These are phyloP conservation scores for Spizellomyces sp. DNA, from an alignment of 192 early-diverging fungal genomes.

Conservation along the genomic window DNA sequence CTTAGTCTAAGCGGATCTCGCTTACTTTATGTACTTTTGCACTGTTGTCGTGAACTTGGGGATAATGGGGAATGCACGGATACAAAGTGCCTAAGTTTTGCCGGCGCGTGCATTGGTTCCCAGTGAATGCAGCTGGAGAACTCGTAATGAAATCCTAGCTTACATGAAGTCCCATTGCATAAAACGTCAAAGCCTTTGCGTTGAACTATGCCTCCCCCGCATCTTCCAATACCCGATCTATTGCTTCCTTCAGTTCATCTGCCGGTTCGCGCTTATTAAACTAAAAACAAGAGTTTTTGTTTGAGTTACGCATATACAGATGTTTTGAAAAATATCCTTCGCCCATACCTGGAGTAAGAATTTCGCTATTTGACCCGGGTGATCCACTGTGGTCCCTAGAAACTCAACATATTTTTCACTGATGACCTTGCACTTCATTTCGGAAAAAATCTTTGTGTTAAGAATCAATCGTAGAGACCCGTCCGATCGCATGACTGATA, in stretches of 20 bases:
- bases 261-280: not conserved
- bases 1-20: too few species aligned
- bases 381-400: not conserved
- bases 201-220: too few species aligned
- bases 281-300: not conserved
- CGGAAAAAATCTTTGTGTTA: not conserved
- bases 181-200: too few species aligned
- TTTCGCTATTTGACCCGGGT: not conserved
- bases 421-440: conserved; percentile 6
- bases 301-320: not conserved
- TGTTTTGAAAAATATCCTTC: not conserved
- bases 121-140: too few species aligned
- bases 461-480: conserved; percentile 5
- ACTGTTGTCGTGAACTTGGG: too few species aligned
- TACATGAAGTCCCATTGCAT: too few species aligned
- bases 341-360: not conserved
- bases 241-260: not conserved
- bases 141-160: too few species aligned
- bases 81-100: too few species aligned
- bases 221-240: not conserved
- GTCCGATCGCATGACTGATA: conserved; percentile 10
- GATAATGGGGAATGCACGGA: too few species aligned
- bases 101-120: too few species aligned
- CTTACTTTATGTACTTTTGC: too few species aligned
- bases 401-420: conserved; percentile 8